Evolutionary conservation across 2,329 filamentous ascomycete genomes (phyloP), one percentile per base, ranked within the genome.

Genomic region (Botrytis hyacinthi): DNA sequence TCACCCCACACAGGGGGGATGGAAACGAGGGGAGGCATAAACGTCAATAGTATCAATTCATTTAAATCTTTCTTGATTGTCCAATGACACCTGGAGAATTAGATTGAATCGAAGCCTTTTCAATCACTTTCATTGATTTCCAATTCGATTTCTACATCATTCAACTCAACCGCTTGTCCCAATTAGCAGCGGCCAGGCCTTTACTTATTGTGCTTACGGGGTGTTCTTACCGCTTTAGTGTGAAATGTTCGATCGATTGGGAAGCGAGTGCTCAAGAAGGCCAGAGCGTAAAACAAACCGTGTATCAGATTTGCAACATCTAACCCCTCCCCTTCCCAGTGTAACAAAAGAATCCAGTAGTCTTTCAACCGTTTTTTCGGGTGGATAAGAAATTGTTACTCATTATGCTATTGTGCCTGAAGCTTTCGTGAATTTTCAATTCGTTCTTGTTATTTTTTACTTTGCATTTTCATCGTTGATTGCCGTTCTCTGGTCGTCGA

Each of bases 391-490:
- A n/a, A 57, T 29, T 22, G 26, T 10, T 68, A 40, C 48, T 68
- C 65, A 67, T 67, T 67, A 67, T 67, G 26, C 32, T 40, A 29
- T 14, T 40, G 22, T 67, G 22, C 46, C 65, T 51, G 44, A 40
- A 29, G 32, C 12, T 67, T 67, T 67, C 32, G 46, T 54, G 46
- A 42, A 57, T 57, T 16, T 60, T 61, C 54, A 61, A 61, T 61
- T 37, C 32, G 26, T 57, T 68, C 35, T 57, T 51, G 20, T 48
- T 40, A 68, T 71, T 61, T 66, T 70, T 37, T 26, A 75, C 76
- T 77, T 74, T 60, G 71, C 71, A 61, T 74, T 62, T 68, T 74
- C 57, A 78, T 76, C 74, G 59, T 71, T 71, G 60, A 54, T 44
- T 40, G 42, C 44, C 35, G 35, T 57, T 71, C 48, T 61, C 66